phyloP scores from a whole-genome alignment of 2,329 filamentous ascomycete species.

The Talaromyces sp. region DNA sequence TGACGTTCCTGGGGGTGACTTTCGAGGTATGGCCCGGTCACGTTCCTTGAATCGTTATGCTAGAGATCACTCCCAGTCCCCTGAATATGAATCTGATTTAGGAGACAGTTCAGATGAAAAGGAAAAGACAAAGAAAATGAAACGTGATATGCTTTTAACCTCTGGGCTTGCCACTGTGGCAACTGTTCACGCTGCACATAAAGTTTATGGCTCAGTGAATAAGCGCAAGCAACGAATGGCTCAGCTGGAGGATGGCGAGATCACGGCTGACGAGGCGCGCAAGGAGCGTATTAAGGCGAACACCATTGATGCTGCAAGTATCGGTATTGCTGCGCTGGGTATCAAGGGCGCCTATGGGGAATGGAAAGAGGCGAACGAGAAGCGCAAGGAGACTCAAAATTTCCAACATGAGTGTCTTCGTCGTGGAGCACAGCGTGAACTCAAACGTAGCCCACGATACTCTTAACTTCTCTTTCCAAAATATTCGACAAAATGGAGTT shows the following conservation, averaged over 20 bases:
- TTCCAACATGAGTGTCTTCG: conserved; percentile 53
- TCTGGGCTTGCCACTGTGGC: conserved; percentile 68
- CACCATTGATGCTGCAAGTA: conserved; percentile 64
- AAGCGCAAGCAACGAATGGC: conserved; percentile 63
- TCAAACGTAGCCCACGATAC: not conserved
- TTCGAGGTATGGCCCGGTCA: not conserved
- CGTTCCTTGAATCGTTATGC: not conserved
- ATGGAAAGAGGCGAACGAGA: conserved; percentile 69
- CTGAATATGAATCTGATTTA: conserved; percentile 53
- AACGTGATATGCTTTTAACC: conserved; percentile 67
- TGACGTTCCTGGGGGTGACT: not conserved
- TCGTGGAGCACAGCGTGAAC: conserved; percentile 36
- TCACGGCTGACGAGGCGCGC: conserved; percentile 63
- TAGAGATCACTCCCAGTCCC: conserved; percentile 7
- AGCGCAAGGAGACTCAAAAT: conserved; percentile 59
- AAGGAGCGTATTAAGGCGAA: conserved; percentile 66
- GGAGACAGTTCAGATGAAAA: conserved; percentile 66
- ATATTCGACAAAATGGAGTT: no score
- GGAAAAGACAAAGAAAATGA: conserved; percentile 63
- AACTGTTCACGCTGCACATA: conserved; percentile 69
- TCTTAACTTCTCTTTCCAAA: no score
- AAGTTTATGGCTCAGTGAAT: conserved; percentile 65
- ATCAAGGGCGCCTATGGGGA: conserved; percentile 68
- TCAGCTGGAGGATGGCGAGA: conserved; percentile 63
- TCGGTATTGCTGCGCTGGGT: conserved; percentile 68